phyloP scores from a whole-genome alignment of 345 rosid genomes.

The Combretum micranthum region DNA sequence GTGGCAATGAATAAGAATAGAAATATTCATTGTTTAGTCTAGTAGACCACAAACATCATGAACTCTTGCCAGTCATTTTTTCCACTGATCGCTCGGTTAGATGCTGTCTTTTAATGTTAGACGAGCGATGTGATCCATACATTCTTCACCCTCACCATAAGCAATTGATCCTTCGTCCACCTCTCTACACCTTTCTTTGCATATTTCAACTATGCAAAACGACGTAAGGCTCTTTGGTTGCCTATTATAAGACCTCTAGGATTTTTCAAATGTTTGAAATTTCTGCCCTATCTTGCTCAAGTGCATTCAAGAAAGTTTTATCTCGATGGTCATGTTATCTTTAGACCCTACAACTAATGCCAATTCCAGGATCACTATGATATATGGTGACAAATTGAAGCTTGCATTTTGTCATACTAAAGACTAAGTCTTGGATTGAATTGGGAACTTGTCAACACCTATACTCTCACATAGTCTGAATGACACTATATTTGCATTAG shows the following conservation, averaged over 20 bases:
- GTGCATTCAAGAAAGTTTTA: slow-evolving; percentile 1
- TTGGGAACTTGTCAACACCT: not conserved
- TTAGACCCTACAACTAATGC: not conserved
- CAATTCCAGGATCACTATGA: slow-evolving; percentile 2
- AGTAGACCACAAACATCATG: too few species aligned
- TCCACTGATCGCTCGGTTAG: slow-evolving; percentile 5
- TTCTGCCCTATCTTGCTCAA: not conserved
- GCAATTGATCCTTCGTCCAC: not conserved
- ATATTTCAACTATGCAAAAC: not conserved
- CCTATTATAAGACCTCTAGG: not conserved
- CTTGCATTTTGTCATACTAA: not conserved
- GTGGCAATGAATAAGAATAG: too few species aligned
- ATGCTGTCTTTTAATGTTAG: slow-evolving; percentile 7
- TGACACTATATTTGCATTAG: slow-evolving; percentile 5
- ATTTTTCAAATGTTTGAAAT: not conserved
- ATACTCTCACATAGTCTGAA: not conserved
- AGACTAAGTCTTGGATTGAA: slow-evolving; percentile 8
- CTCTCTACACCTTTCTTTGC: slow-evolving; percentile 1
- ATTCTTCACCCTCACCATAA: not conserved
- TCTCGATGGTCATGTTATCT: slow-evolving; percentile 1
- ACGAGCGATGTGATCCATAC: not conserved
- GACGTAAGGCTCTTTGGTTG: not conserved
- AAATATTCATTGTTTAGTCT: too few species aligned
- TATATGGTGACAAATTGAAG: slow-evolving; percentile 3
- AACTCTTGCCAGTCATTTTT: not conserved